Conservation (phyloP, 176 grass and related monocot genomes). For the Juncus inflexus region DNA sequence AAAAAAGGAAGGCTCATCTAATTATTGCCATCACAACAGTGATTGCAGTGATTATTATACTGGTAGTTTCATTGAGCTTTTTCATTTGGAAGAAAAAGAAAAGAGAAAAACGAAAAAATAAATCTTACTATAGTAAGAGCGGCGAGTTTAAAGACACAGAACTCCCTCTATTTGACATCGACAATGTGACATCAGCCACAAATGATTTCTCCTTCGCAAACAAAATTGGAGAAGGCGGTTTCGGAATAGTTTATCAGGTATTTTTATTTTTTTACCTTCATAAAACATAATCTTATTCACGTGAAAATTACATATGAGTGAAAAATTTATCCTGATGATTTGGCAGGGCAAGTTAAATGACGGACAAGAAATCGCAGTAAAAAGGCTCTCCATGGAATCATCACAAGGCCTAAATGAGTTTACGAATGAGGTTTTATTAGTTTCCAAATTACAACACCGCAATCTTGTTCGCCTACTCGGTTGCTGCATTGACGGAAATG, state of each 20-base stretch:
- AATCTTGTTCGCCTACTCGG: constrained; percentile 64
- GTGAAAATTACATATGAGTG: neutral
- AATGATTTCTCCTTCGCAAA: constrained; percentile 26
- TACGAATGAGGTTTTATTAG: constrained; percentile 56
- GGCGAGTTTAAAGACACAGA: neutral
- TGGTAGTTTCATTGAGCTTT: constrained; percentile 7
- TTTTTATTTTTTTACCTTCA: neutral
- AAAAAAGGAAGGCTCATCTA: neutral
- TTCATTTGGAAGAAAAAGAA: constrained; percentile 14
- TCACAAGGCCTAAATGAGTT: constrained; percentile 50
- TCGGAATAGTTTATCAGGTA: constrained; percentile 62
- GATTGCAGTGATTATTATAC: neutral
- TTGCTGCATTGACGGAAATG: constrained; percentile 39
- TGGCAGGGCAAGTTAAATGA: constrained; percentile 32
- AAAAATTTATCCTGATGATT: neutral
- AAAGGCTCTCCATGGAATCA: constrained; percentile 41
- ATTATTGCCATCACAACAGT: neutral
- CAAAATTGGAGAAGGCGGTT: constrained; percentile 43
- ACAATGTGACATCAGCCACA: constrained; percentile 32
- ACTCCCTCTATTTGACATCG: constrained; percentile 35
- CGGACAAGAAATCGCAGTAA: constrained; percentile 58
- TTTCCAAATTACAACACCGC: constrained; percentile 60
- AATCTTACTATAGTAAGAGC: neutral
- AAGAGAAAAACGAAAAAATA: neutral
- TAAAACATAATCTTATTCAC: too few species aligned